A percentile compares a stretch with the other conserved stretches of the same genome.
Conservation (phyloP, 192 early-diverging fungal species). For the Coemansia interrupta region DNA sequence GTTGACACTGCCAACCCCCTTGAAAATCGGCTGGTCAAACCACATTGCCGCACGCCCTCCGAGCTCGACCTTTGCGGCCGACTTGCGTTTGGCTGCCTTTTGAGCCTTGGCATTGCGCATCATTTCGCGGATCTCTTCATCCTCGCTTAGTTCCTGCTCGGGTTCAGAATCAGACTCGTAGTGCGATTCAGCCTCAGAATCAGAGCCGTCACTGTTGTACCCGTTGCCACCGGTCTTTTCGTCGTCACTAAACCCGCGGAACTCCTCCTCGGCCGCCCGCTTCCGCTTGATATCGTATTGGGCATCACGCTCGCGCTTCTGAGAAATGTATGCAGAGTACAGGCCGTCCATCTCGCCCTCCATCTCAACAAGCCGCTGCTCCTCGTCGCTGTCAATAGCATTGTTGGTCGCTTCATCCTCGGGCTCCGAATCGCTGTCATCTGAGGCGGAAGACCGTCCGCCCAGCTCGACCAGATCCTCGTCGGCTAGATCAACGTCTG, state of each 20-base stretch:
- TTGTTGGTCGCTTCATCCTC: slow-evolving; percentile 50
- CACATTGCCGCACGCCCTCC: slow-evolving; percentile 86
- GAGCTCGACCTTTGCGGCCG: slow-evolving; percentile 51
- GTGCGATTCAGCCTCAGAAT: slow-evolving; percentile 16
- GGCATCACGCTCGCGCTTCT: slow-evolving; percentile 72
- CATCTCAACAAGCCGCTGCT: slow-evolving; percentile 58
- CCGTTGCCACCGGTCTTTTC: slow-evolving; percentile 22
- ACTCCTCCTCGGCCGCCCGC: slow-evolving; percentile 66
- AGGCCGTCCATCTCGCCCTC: slow-evolving; percentile 59
- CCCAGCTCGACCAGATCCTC: slow-evolving; percentile 55
- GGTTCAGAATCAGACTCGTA: slow-evolving; percentile 43
- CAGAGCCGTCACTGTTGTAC: slow-evolving; percentile 24
- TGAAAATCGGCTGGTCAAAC: slow-evolving; percentile 94
- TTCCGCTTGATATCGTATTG: slow-evolving; percentile 67
- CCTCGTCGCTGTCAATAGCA: slow-evolving; percentile 52
- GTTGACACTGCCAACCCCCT: slow-evolving; percentile 58
- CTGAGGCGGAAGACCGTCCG: slow-evolving; percentile 33
- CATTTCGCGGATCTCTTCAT: slow-evolving; percentile 49
- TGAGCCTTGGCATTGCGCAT: slow-evolving; percentile 30
- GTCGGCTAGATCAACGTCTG: slow-evolving; percentile 43
- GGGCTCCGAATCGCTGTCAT: slow-evolving; percentile 24
- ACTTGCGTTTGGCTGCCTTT: slow-evolving; percentile 12
- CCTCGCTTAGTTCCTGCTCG: slow-evolving; percentile 33
- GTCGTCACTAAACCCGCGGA: slow-evolving; percentile 59
- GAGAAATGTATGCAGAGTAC: slow-evolving; percentile 71